These are phyloP conservation scores for Nicotiana knightiana DNA, from an alignment of 257 asterid species.

Conservation along the genomic window DNA sequence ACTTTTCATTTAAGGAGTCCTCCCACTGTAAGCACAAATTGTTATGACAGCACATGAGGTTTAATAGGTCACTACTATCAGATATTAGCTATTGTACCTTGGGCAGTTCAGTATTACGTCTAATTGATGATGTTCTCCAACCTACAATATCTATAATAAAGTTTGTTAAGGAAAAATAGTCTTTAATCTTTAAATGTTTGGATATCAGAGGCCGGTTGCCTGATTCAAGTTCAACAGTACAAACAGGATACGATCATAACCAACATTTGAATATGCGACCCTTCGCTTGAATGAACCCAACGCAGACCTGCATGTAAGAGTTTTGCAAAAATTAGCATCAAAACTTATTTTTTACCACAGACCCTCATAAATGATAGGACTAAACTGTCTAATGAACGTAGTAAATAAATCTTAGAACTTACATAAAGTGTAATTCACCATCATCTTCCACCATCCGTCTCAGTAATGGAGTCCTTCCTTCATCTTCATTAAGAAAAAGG, in stretches of 20 bases:
- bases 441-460: slow-evolving; percentile 78
- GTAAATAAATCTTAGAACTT: slow-evolving; percentile 21
- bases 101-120: slow-evolving; percentile 87
- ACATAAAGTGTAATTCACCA: slow-evolving; percentile 59
- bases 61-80: slow-evolving; percentile 5
- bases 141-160: slow-evolving; percentile 77
- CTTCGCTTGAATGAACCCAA: slow-evolving; percentile 72
- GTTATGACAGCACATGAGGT: neutral
- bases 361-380: slow-evolving; percentile 7
- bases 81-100: slow-evolving; percentile 42
- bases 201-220: neutral
- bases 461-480: slow-evolving; percentile 83
- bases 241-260: slow-evolving; percentile 85
- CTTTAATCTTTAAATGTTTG: neutral
- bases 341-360: neutral
- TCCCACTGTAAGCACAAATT: slow-evolving; percentile 63
- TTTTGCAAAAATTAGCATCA: slow-evolving; percentile 5
- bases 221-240: slow-evolving; percentile 6
- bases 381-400: neutral
- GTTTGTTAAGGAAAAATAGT: slow-evolving; percentile 31
- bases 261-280: slow-evolving; percentile 89
- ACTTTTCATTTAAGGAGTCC: slow-evolving; percentile 64
- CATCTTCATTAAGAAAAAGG: slow-evolving; percentile 81
- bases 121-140: slow-evolving; percentile 96
- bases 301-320: slow-evolving; percentile 68